These are phyloP conservation scores for Aspergillus ostianus DNA, from an alignment of 495 filamentous ascomycete species.

Conservation along the genomic window DNA sequence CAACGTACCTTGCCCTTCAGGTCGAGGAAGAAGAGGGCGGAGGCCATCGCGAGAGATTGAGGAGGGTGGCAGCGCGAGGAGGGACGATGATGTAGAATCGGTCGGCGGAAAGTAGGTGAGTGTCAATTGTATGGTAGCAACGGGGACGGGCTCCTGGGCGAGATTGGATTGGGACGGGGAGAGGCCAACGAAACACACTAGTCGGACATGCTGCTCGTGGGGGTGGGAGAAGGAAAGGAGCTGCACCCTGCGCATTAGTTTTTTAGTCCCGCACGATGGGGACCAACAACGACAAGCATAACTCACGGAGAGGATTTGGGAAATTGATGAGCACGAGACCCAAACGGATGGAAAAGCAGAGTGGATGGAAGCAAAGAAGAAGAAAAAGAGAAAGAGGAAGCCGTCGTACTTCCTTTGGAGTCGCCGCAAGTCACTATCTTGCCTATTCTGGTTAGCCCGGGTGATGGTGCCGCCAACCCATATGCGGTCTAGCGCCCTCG, in stretches of 20 bases:
- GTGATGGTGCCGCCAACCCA: conserved; percentile 8
- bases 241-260: conserved; percentile 3
- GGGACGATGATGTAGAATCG: conserved; percentile 8
- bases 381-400: too few relatives aligned
- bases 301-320: neutral
- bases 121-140: conserved; percentile 18
- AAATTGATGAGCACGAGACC: neutral
- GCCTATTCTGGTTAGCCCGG: neutral
- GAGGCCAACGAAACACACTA: conserved; percentile 24
- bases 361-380: too few relatives aligned
- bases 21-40: conserved; percentile 97
- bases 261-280: neutral
- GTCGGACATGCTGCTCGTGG: conserved; percentile 15
- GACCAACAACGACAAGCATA: neutral
- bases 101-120: neutral
- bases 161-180: conserved; percentile 10
- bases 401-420: too few relatives aligned
- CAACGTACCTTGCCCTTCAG: conserved; percentile 93
- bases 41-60: conserved; percentile 70
- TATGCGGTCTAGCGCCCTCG: conserved; percentile 35
- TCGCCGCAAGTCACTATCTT: neutral
- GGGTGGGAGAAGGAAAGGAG: neutral
- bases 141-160: conserved; percentile 14
- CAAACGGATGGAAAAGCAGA: neutral
- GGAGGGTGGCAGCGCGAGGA: conserved; percentile 21